Evolutionary conservation across 2,329 filamentous ascomycete genomes (phyloP).

Genomic region (Venturiaceae sp.): DNA sequence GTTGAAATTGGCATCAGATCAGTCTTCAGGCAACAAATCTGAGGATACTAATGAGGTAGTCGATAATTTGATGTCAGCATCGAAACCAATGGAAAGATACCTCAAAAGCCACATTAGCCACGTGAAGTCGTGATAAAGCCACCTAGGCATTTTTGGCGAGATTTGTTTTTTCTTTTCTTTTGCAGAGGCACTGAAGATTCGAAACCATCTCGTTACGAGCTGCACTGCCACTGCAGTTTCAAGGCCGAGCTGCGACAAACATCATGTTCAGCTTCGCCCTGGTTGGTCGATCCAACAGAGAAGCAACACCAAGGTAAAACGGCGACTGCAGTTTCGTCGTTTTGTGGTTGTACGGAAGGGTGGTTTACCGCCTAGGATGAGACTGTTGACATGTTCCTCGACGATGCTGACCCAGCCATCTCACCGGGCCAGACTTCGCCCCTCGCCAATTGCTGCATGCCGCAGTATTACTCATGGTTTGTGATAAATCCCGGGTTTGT

Average conservation of each 20-base stretch:
- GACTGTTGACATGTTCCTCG: background rate
- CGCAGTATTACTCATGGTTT: slow-evolving; percentile 69
- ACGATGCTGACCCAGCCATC: background rate
- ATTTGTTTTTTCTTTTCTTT: background rate
- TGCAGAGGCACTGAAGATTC: background rate
- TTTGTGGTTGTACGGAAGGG: background rate
- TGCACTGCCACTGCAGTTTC: background rate
- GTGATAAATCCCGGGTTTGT: background rate
- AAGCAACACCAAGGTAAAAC: background rate
- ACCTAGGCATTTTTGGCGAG: background rate
- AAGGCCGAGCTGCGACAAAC: background rate
- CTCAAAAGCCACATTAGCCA: background rate
- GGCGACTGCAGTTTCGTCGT: background rate
- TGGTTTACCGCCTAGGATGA: background rate
- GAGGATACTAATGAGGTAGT: too few species aligned
- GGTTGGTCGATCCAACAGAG: background rate
- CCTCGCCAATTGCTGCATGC: slow-evolving; percentile 56
- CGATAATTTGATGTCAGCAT: background rate
- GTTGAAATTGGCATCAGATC: background rate
- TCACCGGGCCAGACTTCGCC: background rate
- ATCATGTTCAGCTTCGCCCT: background rate
- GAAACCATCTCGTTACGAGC: background rate
- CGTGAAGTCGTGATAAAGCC: background rate
- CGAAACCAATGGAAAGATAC: background rate
- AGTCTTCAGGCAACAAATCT: background rate